A percentile compares a stretch with the other conserved stretches of the same genome.
Evolutionary conservation across 164 flowering plant genomes (phyloP).

Genomic region (Stephania yunnanensis): DNA sequence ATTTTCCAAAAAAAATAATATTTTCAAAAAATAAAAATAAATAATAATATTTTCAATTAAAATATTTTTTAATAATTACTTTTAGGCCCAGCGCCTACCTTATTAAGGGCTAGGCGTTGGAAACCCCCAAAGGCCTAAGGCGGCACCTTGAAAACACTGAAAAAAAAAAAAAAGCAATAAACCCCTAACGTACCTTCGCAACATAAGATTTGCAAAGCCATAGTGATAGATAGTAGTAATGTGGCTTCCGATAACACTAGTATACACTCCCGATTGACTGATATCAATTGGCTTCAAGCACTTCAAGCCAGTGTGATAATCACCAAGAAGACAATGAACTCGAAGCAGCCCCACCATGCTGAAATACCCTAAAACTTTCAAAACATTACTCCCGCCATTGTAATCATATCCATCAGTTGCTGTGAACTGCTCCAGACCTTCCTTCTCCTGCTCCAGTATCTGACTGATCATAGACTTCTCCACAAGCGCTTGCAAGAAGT

Average conservation of each 20-base stretch:
- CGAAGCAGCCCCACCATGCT: constrained; percentile 97
- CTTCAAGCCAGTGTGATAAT: constrained; percentile 93
- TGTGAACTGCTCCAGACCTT: constrained; percentile 85
- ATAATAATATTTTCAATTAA: too few species aligned
- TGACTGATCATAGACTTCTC: constrained; percentile 84
- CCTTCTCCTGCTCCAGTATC: constrained; percentile 88
- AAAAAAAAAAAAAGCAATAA: neutral
- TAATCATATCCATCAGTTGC: constrained; percentile 97
- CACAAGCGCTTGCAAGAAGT: constrained; percentile 94
- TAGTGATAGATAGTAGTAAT: constrained; percentile 89
- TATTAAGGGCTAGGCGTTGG: too few species aligned
- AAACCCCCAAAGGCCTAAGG: too few species aligned
- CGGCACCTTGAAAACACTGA: neutral
- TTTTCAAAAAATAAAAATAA: too few species aligned
- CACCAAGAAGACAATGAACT: constrained; percentile 95
- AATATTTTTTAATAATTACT: too few species aligned
- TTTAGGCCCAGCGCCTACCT: too few species aligned
- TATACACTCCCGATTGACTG: constrained; percentile 81
- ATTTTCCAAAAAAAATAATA: too few species aligned
- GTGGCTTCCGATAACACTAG: constrained; percentile 94
- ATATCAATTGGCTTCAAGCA: constrained; percentile 91
- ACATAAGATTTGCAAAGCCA: constrained; percentile 96
- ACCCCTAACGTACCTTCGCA: constrained; percentile 58
- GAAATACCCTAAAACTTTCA: constrained; percentile 95
- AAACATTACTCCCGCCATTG: constrained; percentile 92